Percentiles rank a stretch among this genome's conserved stretches.
Evolutionary conservation across 1,284 basidiomycete species (phyloP).

Genomic region (Phellopilus nigrolimitatus): DNA sequence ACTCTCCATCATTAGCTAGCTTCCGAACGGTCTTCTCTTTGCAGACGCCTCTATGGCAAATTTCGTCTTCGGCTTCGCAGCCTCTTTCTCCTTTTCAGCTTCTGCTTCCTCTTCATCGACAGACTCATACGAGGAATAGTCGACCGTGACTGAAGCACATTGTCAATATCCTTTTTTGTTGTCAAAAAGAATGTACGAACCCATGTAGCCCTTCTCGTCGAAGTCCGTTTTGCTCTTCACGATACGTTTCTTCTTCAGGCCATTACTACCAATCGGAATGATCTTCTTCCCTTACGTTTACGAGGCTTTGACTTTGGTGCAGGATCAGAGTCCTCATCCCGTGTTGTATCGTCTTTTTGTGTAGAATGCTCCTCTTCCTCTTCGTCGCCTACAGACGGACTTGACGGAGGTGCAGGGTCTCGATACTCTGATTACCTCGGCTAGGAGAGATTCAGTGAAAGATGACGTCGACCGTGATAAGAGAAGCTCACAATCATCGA

Average conservation of each 20-base stretch:
- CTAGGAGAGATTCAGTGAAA: conserved; percentile 25
- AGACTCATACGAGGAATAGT: conserved; percentile 76
- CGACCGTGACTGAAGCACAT: conserved; percentile 55
- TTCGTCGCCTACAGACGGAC: conserved; percentile 21
- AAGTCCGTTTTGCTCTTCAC: conserved; percentile 49
- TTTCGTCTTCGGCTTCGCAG: conserved; percentile 25
- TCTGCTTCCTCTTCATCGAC: conserved; percentile 51
- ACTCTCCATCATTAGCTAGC: not conserved
- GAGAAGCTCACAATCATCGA: conserved; percentile 57
- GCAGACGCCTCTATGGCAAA: conserved; percentile 28
- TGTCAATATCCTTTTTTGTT: not conserved
- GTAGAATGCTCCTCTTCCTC: conserved; percentile 21
- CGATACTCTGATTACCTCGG: conserved; percentile 43
- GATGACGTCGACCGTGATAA: not conserved
- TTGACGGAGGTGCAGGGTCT: conserved; percentile 23
- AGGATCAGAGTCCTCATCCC: conserved; percentile 34
- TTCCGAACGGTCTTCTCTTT: conserved; percentile 14
- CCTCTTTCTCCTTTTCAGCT: conserved; percentile 24
- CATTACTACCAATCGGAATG: conserved; percentile 64
- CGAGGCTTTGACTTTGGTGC: conserved; percentile 39
- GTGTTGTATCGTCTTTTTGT: conserved; percentile 26
- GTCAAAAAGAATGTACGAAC: conserved; percentile 35
- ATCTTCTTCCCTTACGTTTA: conserved; percentile 56
- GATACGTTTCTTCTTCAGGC: conserved; percentile 64
- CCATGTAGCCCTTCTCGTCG: conserved; percentile 67